Conservation (phyloP, 352 stramenopile species). For the Nothophytophthora sp. region DNA sequence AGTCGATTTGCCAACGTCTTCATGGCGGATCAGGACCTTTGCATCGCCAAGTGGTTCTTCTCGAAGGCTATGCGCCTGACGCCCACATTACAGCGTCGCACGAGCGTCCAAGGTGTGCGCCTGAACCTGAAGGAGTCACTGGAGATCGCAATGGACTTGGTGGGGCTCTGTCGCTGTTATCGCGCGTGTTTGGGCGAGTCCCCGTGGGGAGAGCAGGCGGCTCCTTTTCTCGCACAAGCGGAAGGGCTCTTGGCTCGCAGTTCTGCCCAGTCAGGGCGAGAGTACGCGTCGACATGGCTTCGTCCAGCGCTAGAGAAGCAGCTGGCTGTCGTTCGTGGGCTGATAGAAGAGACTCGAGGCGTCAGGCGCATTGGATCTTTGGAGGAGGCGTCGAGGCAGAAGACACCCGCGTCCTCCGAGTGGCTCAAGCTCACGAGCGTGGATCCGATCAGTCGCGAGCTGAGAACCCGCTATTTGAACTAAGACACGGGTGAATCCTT, state of each 20-base stretch:
- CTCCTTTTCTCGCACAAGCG: constrained; percentile 17
- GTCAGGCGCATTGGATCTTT: constrained; percentile 17
- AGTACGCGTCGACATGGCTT: constrained; percentile 9
- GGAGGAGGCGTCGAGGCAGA: constrained; percentile 27
- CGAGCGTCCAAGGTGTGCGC: constrained; percentile 9
- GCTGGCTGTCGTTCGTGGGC: constrained; percentile 6
- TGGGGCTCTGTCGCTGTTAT: constrained; percentile 43
- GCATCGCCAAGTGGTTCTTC: constrained; percentile 49
- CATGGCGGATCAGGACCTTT: constrained; percentile 42
- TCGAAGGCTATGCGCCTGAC: constrained; percentile 29
- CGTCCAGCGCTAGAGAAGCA: constrained; percentile 17
- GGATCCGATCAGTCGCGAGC: background rate
- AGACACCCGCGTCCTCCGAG: constrained; percentile 51
- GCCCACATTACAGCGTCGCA: constrained; percentile 16
- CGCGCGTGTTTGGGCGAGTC: constrained; percentile 26
- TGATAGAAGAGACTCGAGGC: constrained; percentile 10
- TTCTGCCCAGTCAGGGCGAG: constrained; percentile 7
- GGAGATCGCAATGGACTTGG: constrained; percentile 28
- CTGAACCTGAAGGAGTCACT: constrained; percentile 15
- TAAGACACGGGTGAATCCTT: constrained; percentile 57
- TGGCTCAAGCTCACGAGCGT: constrained; percentile 46
- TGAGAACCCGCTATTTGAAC: constrained; percentile 50
- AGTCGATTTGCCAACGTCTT: constrained; percentile 48
- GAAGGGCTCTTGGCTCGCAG: constrained; percentile 18
- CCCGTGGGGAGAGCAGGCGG: constrained; percentile 15